These are phyloP conservation scores for Cordyceps farinosa DNA, from an alignment of 2,329 filamentous ascomycete genomes.

Conservation along the genomic window DNA sequence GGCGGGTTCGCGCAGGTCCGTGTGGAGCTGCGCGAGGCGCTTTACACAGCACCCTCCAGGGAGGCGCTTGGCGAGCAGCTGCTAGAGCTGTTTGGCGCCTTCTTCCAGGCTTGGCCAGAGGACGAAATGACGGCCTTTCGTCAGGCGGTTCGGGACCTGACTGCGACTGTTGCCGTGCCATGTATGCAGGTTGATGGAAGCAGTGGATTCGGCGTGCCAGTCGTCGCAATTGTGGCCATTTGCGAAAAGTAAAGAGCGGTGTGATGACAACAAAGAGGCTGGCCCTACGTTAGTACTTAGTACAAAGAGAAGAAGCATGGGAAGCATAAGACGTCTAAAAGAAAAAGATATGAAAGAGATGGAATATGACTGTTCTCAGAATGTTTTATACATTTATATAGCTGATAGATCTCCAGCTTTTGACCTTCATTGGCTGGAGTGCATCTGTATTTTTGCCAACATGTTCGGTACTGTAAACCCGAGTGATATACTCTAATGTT, in stretches of 20 bases:
- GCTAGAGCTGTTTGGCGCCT: not conserved
- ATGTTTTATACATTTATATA: too few species aligned
- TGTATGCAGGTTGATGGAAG: not conserved
- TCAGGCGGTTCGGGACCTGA: not conserved
- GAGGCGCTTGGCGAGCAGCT: not conserved
- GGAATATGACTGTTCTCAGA: too few species aligned
- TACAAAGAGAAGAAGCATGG: too few species aligned
- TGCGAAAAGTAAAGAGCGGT: not conserved
- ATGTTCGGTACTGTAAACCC: not conserved
- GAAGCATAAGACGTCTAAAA: too few species aligned
- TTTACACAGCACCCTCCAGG: not conserved
- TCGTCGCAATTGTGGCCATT: not conserved
- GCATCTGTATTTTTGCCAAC: not conserved
- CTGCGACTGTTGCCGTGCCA: not conserved
- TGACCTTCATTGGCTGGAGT: not conserved
- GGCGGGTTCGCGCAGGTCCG: conserved; percentile 16
- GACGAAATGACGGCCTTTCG: not conserved
- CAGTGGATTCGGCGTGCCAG: not conserved
- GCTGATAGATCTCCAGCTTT: not conserved
- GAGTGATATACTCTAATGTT: not conserved
- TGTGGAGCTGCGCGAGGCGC: not conserved
- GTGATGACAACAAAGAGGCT: too few species aligned
- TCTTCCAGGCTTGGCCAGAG: not conserved
- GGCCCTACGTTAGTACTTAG: too few species aligned
- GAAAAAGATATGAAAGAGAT: too few species aligned